Conservation (phyloP, 2,329 filamentous ascomycete species). For the Colletotrichum somersetense region DNA sequence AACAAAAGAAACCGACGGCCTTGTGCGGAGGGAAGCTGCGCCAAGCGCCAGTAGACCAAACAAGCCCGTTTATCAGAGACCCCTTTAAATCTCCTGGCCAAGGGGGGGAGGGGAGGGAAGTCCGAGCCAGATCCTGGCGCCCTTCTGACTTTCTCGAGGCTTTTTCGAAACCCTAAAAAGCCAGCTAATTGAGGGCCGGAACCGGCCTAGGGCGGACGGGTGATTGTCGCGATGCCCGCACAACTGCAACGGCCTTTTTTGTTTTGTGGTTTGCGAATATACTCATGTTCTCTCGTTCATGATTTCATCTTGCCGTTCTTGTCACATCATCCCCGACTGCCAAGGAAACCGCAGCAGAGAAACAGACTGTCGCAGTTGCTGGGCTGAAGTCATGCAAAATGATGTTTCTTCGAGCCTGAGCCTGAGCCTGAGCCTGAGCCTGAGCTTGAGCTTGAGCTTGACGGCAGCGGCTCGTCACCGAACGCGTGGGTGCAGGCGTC, state of each 20-base stretch:
- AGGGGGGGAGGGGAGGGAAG: neutral
- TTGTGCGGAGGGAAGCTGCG: neutral
- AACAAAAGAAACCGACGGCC: neutral
- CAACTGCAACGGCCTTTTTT: neutral
- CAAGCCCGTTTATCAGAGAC: slow-evolving; percentile 2
- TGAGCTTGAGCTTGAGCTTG: neutral
- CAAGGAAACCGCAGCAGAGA: slow-evolving; percentile 25
- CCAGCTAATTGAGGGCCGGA: slow-evolving; percentile 3
- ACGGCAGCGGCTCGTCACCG: slow-evolving; percentile 2
- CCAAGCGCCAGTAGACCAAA: slow-evolving; percentile 7
- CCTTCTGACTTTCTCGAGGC: neutral
- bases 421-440: neutral
- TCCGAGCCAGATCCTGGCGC: slow-evolving; percentile 34
- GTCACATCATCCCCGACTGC: neutral
- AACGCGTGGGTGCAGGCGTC: slow-evolving; percentile 6
- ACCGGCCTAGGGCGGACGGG: slow-evolving; percentile 6
- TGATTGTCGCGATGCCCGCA: slow-evolving; percentile 19
- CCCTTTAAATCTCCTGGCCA: slow-evolving; percentile 38
- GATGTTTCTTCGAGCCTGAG: slow-evolving; percentile 5
- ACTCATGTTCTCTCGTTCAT: neutral
- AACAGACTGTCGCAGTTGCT: slow-evolving; percentile 19
- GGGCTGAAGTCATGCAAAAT: slow-evolving; percentile 30
- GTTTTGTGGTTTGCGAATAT: too few species aligned
- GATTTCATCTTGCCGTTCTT: neutral
- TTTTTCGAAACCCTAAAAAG: slow-evolving; percentile 10